Base-by-base conservation (phyloP, 257 asterid genomes). In the Euphrasia confusa region DNA sequence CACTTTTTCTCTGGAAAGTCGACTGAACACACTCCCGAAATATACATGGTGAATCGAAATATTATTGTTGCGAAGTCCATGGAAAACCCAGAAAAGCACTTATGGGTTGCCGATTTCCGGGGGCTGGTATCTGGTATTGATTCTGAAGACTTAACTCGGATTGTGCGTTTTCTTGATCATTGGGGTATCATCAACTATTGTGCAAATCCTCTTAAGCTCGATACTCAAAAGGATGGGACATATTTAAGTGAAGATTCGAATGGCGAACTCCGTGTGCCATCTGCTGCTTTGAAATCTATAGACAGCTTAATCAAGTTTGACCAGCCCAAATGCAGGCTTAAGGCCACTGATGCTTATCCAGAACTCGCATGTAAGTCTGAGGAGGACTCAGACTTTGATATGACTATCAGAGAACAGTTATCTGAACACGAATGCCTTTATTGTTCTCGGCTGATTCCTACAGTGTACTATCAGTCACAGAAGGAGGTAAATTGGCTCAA, bases 171-270 rank as follows among this genome's bases (percentile, higher is more conserved):
- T 85, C 94, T 85, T 73, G 87, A 82, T 68, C 94, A 85, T 48
- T 85, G 90, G 90, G 94, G 94, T 59, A 82, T 85, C 68, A 79
- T 85, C 57, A 85, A 85, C 54, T 85, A 85, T 35, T 82, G 87
- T 75, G 87, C 94, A 28, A 33, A 66, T 33, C 67, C 85, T 67
- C 74, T 72, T 65, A 60, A 70, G 72, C 63, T 49, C 32, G 85
- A 68, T 67, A 12, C 58, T 30, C 70, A 35, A 49, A 80, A 78
- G 71, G 80, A 71, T 27, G 83, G 68, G 53, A 68, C 82, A 14
- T 70, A 58, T 50, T 63, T 85, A 39, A 66, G 69, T 6, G 87
- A 85, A 71, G 89, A 82, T 60, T 60, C 85, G 66, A 82, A 71
- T 62, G 68, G 74, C 54, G 89, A 85, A 58, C 87, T 85, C 62